phyloP scores from a whole-genome alignment of 2,329 filamentous ascomycete species.

The Ascochyta fabae region DNA sequence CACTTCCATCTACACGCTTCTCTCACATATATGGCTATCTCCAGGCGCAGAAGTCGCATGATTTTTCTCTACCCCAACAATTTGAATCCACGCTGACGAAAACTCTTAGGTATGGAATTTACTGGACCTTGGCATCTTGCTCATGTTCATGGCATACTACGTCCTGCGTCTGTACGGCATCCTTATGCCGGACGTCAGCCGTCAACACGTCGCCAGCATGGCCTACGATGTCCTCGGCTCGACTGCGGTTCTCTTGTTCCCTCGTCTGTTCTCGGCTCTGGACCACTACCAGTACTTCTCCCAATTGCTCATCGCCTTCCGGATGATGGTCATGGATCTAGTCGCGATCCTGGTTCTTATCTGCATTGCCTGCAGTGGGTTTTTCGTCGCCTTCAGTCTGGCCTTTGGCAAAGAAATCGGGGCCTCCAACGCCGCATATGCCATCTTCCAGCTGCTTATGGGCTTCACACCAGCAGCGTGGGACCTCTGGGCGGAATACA shows the following conservation, averaged over 20 bases:
- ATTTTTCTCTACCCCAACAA: too few relatives aligned
- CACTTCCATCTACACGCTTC: too few relatives aligned
- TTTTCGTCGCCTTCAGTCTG: slow-evolving; percentile 92
- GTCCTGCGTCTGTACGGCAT: slow-evolving; percentile 88
- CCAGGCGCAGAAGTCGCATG: too few relatives aligned
- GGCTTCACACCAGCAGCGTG: slow-evolving; percentile 95
- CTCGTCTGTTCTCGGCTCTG: slow-evolving; percentile 87
- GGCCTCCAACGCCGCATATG: slow-evolving; percentile 79
- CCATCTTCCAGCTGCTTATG: slow-evolving; percentile 92
- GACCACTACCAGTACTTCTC: slow-evolving; percentile 98
- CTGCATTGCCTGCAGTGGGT: slow-evolving; percentile 87
- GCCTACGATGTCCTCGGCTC: slow-evolving; percentile 94
- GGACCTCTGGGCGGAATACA: slow-evolving; percentile 85
- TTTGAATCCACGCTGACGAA: slow-evolving; percentile 53
- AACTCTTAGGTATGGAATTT: slow-evolving; percentile 74
- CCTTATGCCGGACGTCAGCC: slow-evolving; percentile 74
- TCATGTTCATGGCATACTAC: slow-evolving; percentile 88
- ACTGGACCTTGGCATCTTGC: slow-evolving; percentile 87
- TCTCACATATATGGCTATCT: too few relatives aligned
- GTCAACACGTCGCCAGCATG: slow-evolving; percentile 75
- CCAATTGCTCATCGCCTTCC: slow-evolving; percentile 89
- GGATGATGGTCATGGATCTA: slow-evolving; percentile 90
- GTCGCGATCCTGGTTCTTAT: slow-evolving; percentile 85
- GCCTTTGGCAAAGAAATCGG: slow-evolving; percentile 75
- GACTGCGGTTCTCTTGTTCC: slow-evolving; percentile 87